A percentile compares a stretch with the other conserved stretches of the same genome.
phyloP scores from a whole-genome alignment of 495 filamentous ascomycete species.

The Xylaria venustula region DNA sequence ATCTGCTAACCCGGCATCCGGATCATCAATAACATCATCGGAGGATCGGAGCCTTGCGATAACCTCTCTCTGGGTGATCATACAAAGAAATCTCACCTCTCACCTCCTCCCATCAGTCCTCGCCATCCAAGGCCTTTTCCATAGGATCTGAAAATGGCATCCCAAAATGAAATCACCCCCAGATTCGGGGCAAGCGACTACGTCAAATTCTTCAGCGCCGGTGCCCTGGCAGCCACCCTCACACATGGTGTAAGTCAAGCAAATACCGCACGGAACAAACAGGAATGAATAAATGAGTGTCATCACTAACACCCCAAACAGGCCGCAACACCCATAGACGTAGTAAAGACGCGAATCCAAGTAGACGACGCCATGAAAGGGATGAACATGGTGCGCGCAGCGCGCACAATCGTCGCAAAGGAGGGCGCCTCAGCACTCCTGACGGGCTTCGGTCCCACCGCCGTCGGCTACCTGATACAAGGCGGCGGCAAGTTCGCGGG shows the following conservation, averaged over 20 bases:
- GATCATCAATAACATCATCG: neutral
- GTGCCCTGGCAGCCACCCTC: constrained; percentile 79
- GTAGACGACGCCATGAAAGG: constrained; percentile 75
- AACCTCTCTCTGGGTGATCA: neutral
- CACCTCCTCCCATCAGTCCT: neutral
- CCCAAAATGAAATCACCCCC: constrained; percentile 20
- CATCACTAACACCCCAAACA: constrained; percentile 22
- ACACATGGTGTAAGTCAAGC: constrained; percentile 75
- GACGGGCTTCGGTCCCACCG: constrained; percentile 72
- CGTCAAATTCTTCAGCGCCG: constrained; percentile 76
- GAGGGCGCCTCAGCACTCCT: constrained; percentile 72
- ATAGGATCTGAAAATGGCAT: constrained; percentile 18
- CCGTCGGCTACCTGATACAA: constrained; percentile 74
- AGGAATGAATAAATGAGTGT: constrained; percentile 27
- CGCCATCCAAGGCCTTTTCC: neutral
- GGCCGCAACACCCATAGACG: constrained; percentile 44
- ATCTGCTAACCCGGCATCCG: neutral
- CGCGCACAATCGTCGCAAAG: constrained; percentile 64
- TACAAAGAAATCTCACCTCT: neutral
- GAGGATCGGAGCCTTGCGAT: too few species aligned
- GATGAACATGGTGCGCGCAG: constrained; percentile 67
- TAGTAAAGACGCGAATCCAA: constrained; percentile 75
- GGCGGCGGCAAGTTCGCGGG: constrained; percentile 77
- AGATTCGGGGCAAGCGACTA: constrained; percentile 40
- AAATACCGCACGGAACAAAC: constrained; percentile 61